phyloP scores from a whole-genome alignment of 2,329 filamentous ascomycete species.

The Harringtonia lauricola region DNA sequence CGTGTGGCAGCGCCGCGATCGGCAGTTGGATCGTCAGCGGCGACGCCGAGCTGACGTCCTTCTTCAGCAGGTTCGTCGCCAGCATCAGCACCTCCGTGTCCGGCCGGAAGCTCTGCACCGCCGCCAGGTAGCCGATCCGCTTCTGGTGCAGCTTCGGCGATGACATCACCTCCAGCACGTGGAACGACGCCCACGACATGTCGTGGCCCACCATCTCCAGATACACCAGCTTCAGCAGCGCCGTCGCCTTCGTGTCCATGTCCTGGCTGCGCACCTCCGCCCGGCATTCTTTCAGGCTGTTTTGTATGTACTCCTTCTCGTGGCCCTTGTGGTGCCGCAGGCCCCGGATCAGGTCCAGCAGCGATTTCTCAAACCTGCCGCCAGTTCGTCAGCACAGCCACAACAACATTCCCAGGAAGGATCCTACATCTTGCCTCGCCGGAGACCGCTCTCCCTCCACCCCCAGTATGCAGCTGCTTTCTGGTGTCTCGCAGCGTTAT shows the following conservation, averaged over 20 bases:
- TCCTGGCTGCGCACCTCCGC: constrained; percentile 86
- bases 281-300: constrained; percentile 89
- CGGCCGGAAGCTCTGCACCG: constrained; percentile 88
- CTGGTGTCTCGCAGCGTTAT: background rate
- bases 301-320: constrained; percentile 91
- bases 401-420: background rate
- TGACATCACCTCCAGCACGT: constrained; percentile 98
- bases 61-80: constrained; percentile 92
- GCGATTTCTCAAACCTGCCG: constrained; percentile 92
- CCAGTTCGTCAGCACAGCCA: background rate
- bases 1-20: constrained; percentile 81
- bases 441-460: too few relatives aligned
- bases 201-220: constrained; percentile 98
- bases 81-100: constrained; percentile 97
- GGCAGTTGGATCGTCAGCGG: constrained; percentile 75
- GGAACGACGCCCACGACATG: constrained; percentile 99
- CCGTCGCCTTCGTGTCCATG: constrained; percentile 96
- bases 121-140: constrained; percentile 85
- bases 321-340: constrained; percentile 90
- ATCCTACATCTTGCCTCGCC: too few relatives aligned
- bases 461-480: background rate
- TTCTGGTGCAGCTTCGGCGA: constrained; percentile 92
- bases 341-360: constrained; percentile 96
- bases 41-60: constrained; percentile 68
- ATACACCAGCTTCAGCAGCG: constrained; percentile 90